Evolutionary conservation across 1,284 basidiomycete species (phyloP).

Genomic region (Ustilago trichophora): DNA sequence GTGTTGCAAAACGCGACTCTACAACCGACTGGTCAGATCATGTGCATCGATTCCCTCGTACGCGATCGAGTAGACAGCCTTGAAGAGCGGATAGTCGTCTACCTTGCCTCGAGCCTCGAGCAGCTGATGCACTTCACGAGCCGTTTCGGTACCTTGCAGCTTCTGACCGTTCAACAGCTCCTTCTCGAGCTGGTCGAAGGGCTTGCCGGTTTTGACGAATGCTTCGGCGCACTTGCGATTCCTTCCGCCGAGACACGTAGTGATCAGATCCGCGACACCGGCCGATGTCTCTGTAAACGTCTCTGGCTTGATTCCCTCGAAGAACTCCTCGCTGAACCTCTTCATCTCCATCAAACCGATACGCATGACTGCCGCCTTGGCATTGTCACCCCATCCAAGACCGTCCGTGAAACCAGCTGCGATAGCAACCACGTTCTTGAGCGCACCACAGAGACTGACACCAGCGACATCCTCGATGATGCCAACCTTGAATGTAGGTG

Average conservation of each 20-base stretch:
- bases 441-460: conserved; percentile 72
- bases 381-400: conserved; percentile 71
- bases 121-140: conserved; percentile 70
- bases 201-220: conserved; percentile 70
- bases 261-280: conserved; percentile 73
- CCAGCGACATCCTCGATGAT: conserved; percentile 72
- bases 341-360: conserved; percentile 68
- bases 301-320: conserved; percentile 70
- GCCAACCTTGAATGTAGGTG: conserved; percentile 70
- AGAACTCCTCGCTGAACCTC: conserved; percentile 71
- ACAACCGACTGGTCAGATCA: conserved; percentile 66
- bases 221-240: conserved; percentile 71
- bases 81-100: conserved; percentile 72
- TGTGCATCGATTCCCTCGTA: conserved; percentile 66
- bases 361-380: conserved; percentile 73
- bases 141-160: conserved; percentile 71
- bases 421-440: conserved; percentile 73
- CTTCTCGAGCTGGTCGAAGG: conserved; percentile 71
- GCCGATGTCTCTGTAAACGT: conserved; percentile 71
- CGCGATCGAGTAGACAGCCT: conserved; percentile 67
- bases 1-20: too few relatives aligned
- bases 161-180: conserved; percentile 72
- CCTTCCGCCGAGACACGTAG: conserved; percentile 72
- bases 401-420: conserved; percentile 72
- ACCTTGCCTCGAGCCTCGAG: conserved; percentile 69